Evolutionary conservation across 768 basidiomycete genomes (phyloP), one percentile per base, ranked within the genome.

Genomic region (Trametes cingulata): DNA sequence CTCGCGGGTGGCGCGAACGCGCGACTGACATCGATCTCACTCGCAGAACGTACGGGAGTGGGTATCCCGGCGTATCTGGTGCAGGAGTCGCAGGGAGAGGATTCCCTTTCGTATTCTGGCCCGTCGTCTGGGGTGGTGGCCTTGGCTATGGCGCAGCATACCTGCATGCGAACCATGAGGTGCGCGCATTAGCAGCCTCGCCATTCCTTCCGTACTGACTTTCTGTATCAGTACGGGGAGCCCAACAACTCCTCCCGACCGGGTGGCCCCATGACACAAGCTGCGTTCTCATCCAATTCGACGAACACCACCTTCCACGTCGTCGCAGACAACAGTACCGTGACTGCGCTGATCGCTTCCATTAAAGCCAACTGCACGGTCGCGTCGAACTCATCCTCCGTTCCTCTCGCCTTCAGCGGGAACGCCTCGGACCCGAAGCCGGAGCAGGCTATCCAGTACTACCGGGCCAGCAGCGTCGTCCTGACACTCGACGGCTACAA

Each of bases 81-180:
- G 75, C 76, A 3, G 84, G 85, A 14, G 82, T 85, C 17, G 43
- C 62, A 0, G 78, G 79, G 0, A 77, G 78, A 0, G 77, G 76
- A 2, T 88, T 89, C 67, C 87, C 87, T 0, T 88, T 85, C 68
- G 77, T 77, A 62, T 89, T 80, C 73, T 88, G 86, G 86, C 87
- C 87, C 7, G 41, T 88, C 10, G 77, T 78, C 0, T 87, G 83
- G 82, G 74, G 72, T 2, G 72, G 72, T 1, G 62, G 65, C 58
- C 25, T 75, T 48, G 40, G 65, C 61, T 60, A 68, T 20, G 72
- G 71, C 6, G 66, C 67, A 19, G 68, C 63, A 3, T 79, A 80
- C 60, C 62, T 80, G 47, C 59, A 74, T 1, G 69, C 72, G 29
- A 58, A 74, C 37, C 37, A 41, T 27, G 83, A 85, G 74, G 82